Evolutionary conservation across 495 filamentous ascomycete genomes (phyloP).

Genomic region (Pseudotulostoma volvatum): DNA sequence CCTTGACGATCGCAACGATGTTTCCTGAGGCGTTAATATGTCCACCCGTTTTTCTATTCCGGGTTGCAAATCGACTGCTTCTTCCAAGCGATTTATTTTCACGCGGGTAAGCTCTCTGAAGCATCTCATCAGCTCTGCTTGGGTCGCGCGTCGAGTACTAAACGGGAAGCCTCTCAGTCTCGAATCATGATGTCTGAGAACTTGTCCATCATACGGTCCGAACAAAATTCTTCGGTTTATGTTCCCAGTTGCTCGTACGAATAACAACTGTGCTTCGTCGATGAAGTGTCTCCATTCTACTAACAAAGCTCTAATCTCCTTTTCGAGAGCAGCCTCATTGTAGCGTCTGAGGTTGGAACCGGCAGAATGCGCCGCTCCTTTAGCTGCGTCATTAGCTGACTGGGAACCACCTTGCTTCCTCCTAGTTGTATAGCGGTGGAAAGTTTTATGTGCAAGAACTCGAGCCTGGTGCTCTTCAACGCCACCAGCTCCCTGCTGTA

Average conservation of each 20-base stretch:
- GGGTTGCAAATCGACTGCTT: conserved; percentile 36
- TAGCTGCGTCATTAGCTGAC: conserved; percentile 78
- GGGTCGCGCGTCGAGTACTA: conserved; percentile 83
- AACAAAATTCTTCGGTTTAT: conserved; percentile 77
- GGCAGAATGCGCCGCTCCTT: conserved; percentile 85
- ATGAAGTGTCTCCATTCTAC: conserved; percentile 70
- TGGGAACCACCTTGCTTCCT: conserved; percentile 93
- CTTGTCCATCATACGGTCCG: conserved; percentile 76
- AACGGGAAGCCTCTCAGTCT: conserved; percentile 87
- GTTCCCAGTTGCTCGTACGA: conserved; percentile 75
- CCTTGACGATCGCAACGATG: conserved; percentile 35
- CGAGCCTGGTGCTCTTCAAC: conserved; percentile 62
- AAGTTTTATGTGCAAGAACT: conserved; percentile 89
- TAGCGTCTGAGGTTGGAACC: conserved; percentile 79
- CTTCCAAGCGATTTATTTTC: conserved; percentile 61
- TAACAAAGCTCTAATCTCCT: conserved; percentile 66
- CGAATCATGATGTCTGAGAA: conserved; percentile 63
- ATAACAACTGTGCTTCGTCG: conserved; percentile 65
- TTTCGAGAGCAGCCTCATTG: conserved; percentile 75
- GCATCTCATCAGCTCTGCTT: conserved; percentile 80
- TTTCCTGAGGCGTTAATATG: conserved; percentile 20
- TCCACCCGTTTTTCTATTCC: conserved; percentile 22
- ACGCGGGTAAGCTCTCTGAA: conserved; percentile 86
- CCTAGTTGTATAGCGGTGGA: conserved; percentile 90
- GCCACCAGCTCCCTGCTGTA: conserved; percentile 51